Percentiles rank a stretch among this genome's conserved stretches.
Conservation (phyloP, 2,329 filamentous ascomycete genomes). For the Arachnomyces sp. region DNA sequence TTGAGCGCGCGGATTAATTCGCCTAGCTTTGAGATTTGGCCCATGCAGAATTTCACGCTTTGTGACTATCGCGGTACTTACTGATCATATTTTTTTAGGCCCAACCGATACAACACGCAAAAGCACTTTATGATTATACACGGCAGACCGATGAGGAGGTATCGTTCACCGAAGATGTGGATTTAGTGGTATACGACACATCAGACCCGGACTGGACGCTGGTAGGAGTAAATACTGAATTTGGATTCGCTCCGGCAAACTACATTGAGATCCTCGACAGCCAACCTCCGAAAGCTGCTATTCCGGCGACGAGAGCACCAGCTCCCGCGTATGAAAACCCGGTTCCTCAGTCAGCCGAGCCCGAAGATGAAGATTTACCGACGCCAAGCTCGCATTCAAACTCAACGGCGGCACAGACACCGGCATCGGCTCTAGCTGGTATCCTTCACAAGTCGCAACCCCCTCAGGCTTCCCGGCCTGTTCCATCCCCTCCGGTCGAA, state of each 20-base stretch:
- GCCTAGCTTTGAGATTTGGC: background rate
- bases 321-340: constrained; percentile 17
- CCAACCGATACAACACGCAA: constrained; percentile 61
- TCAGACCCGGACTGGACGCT: constrained; percentile 96
- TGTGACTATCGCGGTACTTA: background rate
- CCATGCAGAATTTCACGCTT: constrained; percentile 2
- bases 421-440: constrained; percentile 52
- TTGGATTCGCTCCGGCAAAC: constrained; percentile 90
- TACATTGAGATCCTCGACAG: constrained; percentile 70
- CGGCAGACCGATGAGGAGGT: constrained; percentile 96
- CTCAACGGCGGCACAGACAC: constrained; percentile 35
- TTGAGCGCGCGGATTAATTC: background rate
- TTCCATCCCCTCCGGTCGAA: constrained; percentile 30
- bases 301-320: constrained; percentile 39
- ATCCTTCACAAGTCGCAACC: constrained; percentile 37
- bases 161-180: constrained; percentile 83
- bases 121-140: constrained; percentile 96
- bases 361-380: constrained; percentile 38
- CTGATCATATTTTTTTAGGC: constrained; percentile 43
- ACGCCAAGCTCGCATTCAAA: constrained; percentile 25
- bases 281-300: constrained; percentile 10
- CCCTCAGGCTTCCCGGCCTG: constrained; percentile 21
- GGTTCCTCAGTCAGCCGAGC: constrained; percentile 25
- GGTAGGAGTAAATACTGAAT: constrained; percentile 75
- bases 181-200: constrained; percentile 76